These are phyloP conservation scores for Pythium sukuiense DNA, from an alignment of 352 stramenopile species.

Conservation along the genomic window DNA sequence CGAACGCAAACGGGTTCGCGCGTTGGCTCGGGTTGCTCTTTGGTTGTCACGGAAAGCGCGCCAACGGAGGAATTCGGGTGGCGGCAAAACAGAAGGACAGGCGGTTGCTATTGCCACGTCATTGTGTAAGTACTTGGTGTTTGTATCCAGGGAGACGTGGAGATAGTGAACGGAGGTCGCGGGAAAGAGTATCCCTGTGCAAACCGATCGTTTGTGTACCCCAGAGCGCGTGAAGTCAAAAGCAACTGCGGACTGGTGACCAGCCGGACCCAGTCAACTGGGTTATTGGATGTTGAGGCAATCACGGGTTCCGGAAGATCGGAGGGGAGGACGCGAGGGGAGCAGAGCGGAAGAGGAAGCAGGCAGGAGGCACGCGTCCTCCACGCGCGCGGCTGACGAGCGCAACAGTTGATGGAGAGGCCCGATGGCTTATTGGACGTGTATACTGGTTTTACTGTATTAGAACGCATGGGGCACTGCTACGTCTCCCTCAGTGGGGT, in stretches of 20 bases:
- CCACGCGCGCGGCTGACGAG: not conserved
- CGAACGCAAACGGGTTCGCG: not conserved
- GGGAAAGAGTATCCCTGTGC: slow-evolving; percentile 2
- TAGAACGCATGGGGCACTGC: slow-evolving; percentile 4
- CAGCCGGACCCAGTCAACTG: not conserved
- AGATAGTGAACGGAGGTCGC: not conserved
- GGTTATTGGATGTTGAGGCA: slow-evolving; percentile 9
- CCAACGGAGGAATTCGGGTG: slow-evolving; percentile 6
- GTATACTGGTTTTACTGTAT: not conserved
- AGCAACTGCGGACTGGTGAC: not conserved
- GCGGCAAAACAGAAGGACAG: not conserved
- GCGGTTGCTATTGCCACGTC: slow-evolving; percentile 11
- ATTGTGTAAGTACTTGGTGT: not conserved
- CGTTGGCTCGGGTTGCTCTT: slow-evolving; percentile 1
- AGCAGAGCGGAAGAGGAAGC: not conserved
- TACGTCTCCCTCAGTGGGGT: not conserved
- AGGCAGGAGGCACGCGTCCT: not conserved
- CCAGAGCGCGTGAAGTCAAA: not conserved
- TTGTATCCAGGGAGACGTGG: slow-evolving; percentile 7
- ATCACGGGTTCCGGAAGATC: not conserved
- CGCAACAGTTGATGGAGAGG: not conserved
- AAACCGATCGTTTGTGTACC: slow-evolving; percentile 9
- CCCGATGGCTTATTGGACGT: no score
- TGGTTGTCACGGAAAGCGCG: slow-evolving; percentile 4
- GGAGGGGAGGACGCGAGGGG: not conserved